Percentiles rank a stretch among this genome's conserved stretches.
These are phyloP conservation scores for Malassezia restricta DNA, from an alignment of 1,284 basidiomycete species.

Conservation along the genomic window DNA sequence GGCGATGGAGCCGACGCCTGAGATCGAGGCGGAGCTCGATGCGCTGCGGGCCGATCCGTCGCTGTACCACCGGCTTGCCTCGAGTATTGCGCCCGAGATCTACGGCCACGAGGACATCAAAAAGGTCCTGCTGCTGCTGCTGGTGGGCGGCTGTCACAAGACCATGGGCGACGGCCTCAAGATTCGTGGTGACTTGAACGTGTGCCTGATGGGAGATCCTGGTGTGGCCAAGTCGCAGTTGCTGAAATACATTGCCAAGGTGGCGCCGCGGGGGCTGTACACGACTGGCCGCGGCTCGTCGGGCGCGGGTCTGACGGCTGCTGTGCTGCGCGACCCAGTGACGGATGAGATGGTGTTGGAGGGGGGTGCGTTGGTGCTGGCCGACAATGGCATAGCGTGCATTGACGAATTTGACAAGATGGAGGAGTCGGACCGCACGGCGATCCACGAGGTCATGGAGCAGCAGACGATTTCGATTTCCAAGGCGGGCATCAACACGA, in stretches of 20 bases:
- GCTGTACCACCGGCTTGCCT: slow-evolving; percentile 69
- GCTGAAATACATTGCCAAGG: slow-evolving; percentile 95
- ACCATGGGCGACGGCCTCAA: slow-evolving; percentile 93
- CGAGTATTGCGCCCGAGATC: slow-evolving; percentile 85
- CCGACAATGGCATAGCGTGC: slow-evolving; percentile 98
- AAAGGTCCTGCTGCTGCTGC: slow-evolving; percentile 81
- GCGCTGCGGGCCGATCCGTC: slow-evolving; percentile 61
- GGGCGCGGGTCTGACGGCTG: slow-evolving; percentile 94
- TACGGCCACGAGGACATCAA: slow-evolving; percentile 97
- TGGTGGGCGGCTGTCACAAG: slow-evolving; percentile 93
- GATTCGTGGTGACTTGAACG: slow-evolving; percentile 92
- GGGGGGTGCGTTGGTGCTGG: slow-evolving; percentile 93
- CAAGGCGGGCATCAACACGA: slow-evolving; percentile 97
- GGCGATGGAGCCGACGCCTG: slow-evolving; percentile 80
- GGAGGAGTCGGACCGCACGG: slow-evolving; percentile 93
- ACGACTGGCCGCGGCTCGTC: slow-evolving; percentile 96
- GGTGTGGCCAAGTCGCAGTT: slow-evolving; percentile 98
- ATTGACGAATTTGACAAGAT: slow-evolving; percentile 99
- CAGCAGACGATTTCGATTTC: slow-evolving; percentile 99
- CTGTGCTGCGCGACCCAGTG: slow-evolving; percentile 97
- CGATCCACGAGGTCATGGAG: slow-evolving; percentile 99
- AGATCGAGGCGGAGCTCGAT: slow-evolving; percentile 62
- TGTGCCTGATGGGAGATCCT: slow-evolving; percentile 98
- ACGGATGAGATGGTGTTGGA: slow-evolving; percentile 99
- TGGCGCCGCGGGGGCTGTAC: slow-evolving; percentile 92